These are phyloP conservation scores for Fusarium fracticaudum DNA, from an alignment of 2,329 filamentous ascomycete species.

Conservation along the genomic window DNA sequence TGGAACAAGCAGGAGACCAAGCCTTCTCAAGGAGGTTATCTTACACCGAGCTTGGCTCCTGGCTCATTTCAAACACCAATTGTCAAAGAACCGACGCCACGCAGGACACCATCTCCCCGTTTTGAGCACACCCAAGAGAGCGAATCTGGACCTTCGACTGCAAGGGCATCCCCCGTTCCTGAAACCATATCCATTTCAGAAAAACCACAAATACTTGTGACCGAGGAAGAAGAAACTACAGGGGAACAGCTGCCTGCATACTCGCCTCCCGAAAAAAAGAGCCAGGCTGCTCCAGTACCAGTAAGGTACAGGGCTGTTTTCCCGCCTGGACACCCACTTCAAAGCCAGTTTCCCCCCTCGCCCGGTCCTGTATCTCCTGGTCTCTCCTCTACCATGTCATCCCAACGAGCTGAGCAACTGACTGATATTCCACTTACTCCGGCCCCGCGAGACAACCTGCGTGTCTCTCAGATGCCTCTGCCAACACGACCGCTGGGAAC, in stretches of 20 bases:
- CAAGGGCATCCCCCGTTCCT: conserved; percentile 22
- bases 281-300: conserved; percentile 48
- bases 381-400: conserved; percentile 69
- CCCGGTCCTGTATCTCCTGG: conserved; percentile 71
- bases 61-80: conserved; percentile 46
- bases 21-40: conserved; percentile 21
- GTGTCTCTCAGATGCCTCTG: conserved; percentile 44
- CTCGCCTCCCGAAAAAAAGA: conserved; percentile 55
- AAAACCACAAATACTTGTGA: conserved; percentile 53
- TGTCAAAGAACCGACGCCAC: conserved; percentile 50
- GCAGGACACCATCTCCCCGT: conserved; percentile 46
- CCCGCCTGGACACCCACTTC: conserved; percentile 62
- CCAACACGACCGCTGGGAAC: conserved; percentile 58
- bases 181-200: conserved; percentile 41
- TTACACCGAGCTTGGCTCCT: conserved; percentile 26
- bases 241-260: conserved; percentile 64
- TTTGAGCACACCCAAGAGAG: conserved; percentile 14
- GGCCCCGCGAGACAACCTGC: conserved; percentile 35
- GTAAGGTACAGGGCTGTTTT: conserved; percentile 67
- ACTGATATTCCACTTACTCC: conserved; percentile 67
- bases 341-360: conserved; percentile 62
- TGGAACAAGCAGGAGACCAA: conserved; percentile 46
- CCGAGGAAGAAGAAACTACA: conserved; percentile 48
- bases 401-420: conserved; percentile 69
- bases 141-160: conserved; percentile 34